These are phyloP conservation scores for Penicillium parvum DNA, from an alignment of 495 filamentous ascomycete species.

Conservation along the genomic window DNA sequence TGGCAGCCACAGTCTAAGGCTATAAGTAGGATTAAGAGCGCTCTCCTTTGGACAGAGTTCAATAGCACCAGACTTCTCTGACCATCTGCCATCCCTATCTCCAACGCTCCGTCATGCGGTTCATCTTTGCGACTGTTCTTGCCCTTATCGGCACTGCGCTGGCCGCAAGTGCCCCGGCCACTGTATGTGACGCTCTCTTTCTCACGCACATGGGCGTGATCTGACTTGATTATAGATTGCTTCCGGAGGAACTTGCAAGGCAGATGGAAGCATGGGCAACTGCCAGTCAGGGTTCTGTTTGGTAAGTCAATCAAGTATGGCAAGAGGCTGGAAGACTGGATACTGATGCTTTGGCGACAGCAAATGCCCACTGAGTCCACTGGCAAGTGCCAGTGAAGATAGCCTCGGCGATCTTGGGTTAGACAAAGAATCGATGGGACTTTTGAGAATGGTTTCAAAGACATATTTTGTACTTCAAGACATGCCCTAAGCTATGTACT, in stretches of 20 bases:
- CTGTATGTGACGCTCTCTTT: neutral
- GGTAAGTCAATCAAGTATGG: neutral
- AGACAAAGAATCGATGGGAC: too few species aligned
- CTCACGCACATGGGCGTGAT: neutral
- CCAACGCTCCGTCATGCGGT: too few species aligned
- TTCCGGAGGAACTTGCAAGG: neutral
- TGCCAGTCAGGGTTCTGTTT: neutral
- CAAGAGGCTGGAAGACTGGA: neutral
- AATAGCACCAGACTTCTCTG: too few species aligned
- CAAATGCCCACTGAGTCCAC: neutral
- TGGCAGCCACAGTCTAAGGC: too few species aligned
- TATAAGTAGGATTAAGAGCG: too few species aligned
- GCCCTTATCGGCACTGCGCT: neutral
- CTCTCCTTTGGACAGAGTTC: too few species aligned
- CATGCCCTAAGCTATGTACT: too few species aligned
- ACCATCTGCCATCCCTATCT: too few species aligned
- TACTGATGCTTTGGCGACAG: neutral
- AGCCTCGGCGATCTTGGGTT: neutral
- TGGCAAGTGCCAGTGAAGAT: constrained; percentile 1
- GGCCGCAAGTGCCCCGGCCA: neutral
- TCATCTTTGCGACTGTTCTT: neutral
- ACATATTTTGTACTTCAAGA: too few species aligned
- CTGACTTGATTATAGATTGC: neutral
- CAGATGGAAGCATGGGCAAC: constrained; percentile 2
- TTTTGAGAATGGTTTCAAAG: too few species aligned